These are phyloP conservation scores for Phytophthora pluvialis DNA, from an alignment of 352 stramenopile species.

Conservation along the genomic window DNA sequence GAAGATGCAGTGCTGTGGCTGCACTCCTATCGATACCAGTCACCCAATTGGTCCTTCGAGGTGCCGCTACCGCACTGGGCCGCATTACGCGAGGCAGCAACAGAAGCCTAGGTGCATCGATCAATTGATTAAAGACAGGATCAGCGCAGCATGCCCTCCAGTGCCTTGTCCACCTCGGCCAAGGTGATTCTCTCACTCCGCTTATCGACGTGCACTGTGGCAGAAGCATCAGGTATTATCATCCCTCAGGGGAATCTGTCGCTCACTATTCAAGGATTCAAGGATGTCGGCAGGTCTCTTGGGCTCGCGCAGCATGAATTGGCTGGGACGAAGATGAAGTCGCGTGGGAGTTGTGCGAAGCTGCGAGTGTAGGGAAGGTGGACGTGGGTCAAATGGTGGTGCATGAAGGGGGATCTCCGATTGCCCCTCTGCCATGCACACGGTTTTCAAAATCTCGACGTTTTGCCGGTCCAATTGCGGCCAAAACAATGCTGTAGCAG, in stretches of 20 bases:
- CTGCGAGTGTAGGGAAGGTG: too few relatives aligned
- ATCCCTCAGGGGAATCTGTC: conserved; percentile 19
- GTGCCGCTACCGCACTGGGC: conserved; percentile 54
- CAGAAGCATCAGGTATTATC: background rate
- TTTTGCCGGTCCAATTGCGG: too few relatives aligned
- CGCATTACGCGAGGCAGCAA: conserved; percentile 1
- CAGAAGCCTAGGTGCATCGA: background rate
- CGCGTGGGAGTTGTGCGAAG: too few relatives aligned
- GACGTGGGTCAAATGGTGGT: too few relatives aligned
- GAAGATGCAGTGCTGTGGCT: conserved; percentile 47
- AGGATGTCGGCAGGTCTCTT: background rate
- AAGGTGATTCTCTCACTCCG: background rate
- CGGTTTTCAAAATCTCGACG: too few relatives aligned
- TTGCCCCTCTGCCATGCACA: too few relatives aligned
- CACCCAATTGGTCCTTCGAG: conserved; percentile 42
- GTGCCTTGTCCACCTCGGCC: background rate
- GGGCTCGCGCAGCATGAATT: too few relatives aligned
- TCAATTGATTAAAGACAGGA: background rate
- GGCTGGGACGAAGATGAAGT: too few relatives aligned
- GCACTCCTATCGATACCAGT: conserved; percentile 61
- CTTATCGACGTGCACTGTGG: conserved; percentile 9
- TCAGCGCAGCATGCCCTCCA: background rate
- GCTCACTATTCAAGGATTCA: conserved; percentile 17
- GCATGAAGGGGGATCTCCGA: too few relatives aligned
- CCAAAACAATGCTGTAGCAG: too few relatives aligned